Evolutionary conservation across 805 yeast genomes (phyloP).

Genomic region (Danielia oregonensis): DNA sequence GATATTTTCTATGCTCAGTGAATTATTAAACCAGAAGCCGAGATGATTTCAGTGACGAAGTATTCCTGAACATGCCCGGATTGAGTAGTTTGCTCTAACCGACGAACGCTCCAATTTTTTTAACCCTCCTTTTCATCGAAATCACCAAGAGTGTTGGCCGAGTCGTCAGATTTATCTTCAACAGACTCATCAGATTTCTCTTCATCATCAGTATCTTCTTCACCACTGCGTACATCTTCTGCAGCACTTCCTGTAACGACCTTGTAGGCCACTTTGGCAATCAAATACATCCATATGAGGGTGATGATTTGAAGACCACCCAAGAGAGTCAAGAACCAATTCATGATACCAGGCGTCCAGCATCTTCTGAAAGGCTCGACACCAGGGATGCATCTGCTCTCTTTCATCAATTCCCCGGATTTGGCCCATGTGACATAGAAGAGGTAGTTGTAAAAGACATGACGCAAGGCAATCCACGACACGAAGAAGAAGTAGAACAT

Average conservation of each 20-base stretch:
- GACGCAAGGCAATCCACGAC: slow-evolving; percentile 70
- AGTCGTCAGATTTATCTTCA: background rate
- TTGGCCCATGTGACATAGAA: slow-evolving; percentile 54
- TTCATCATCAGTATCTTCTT: slow-evolving; percentile 51
- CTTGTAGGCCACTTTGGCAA: slow-evolving; percentile 62
- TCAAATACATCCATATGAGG: slow-evolving; percentile 71
- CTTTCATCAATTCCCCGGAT: slow-evolving; percentile 39
- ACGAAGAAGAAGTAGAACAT: slow-evolving; percentile 65
- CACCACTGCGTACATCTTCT: slow-evolving; percentile 84
- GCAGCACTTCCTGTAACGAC: slow-evolving; percentile 74
- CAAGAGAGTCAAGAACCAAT: slow-evolving; percentile 51
- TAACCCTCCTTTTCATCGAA: too few relatives aligned
- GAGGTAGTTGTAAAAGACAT: slow-evolving; percentile 67
- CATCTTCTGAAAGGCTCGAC: slow-evolving; percentile 40
- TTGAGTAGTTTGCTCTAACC: too few relatives aligned
- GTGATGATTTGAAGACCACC: slow-evolving; percentile 64
- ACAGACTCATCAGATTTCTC: too few relatives aligned
- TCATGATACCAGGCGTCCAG: slow-evolving; percentile 44
- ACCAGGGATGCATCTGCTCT: slow-evolving; percentile 38
- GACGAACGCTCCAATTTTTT: too few relatives aligned
- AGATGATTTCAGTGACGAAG: too few relatives aligned
- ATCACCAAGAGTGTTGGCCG: too few relatives aligned
- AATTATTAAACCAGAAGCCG: too few relatives aligned
- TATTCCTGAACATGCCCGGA: too few relatives aligned
- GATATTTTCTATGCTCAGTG: too few relatives aligned